Conservation (phyloP, 2,329 filamentous ascomycete genomes). For the Coniella lustricola region DNA sequence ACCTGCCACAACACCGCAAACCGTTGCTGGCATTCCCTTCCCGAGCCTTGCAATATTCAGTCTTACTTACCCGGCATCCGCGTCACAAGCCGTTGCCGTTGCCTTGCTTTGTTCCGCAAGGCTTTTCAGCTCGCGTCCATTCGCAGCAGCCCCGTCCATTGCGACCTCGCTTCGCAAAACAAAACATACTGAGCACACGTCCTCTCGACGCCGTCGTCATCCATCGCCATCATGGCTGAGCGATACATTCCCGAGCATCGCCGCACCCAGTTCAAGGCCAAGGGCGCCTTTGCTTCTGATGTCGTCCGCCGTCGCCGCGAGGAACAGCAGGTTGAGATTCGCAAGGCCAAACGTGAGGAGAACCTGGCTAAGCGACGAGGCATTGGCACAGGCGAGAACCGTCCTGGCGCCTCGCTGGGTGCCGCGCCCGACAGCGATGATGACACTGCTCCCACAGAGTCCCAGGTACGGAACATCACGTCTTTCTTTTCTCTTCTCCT, state of each 20-base stretch:
- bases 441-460: constrained; percentile 90
- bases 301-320: constrained; percentile 97
- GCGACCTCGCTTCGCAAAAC: background rate
- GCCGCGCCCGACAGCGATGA: constrained; percentile 95
- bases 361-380: constrained; percentile 97
- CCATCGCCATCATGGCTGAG: constrained; percentile 72
- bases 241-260: constrained; percentile 99
- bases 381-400: constrained; percentile 73
- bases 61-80: background rate
- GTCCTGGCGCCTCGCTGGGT: constrained; percentile 74
- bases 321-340: constrained; percentile 98
- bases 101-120: background rate
- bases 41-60: background rate
- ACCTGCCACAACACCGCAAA: constrained; percentile 5
- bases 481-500: constrained; percentile 11
- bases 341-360: constrained; percentile 97
- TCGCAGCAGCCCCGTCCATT: background rate
- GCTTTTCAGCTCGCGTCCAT: background rate
- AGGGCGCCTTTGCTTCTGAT: constrained; percentile 98
- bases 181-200: constrained; percentile 1
- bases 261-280: constrained; percentile 98
- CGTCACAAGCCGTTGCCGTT: background rate
- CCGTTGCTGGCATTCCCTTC: constrained; percentile 2
- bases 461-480: constrained; percentile 60
- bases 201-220: background rate